Evolutionary conservation across 1,284 basidiomycete species (phyloP), one percentile per base, ranked within the genome.

Genomic region (Ceratorhiza oryzae-sativae): DNA sequence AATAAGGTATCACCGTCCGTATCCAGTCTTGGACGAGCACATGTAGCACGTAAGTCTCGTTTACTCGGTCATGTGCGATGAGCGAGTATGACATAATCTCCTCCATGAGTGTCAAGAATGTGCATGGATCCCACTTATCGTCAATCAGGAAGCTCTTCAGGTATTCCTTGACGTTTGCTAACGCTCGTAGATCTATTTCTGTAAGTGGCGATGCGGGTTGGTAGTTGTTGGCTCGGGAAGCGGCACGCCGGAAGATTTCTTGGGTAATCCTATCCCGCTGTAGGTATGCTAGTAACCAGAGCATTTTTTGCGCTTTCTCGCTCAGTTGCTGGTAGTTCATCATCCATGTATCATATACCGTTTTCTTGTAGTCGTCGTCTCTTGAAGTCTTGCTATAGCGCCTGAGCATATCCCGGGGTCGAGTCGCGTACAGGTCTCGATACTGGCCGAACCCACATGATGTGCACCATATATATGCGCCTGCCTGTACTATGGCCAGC

Each of bases 401-500:
- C 30, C 55, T 53, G 3, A 73, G 62, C 3, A 58, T 32, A 13
- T n/a, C 27, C 27, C 36, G 20, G 15, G 25, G 62, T 23, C 30
- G 42, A 15, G 4, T 42, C 8, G 36, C 27, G 20, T 53, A 67
- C 13, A 68, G 20, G 1, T 42, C 62, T 13, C 53, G 42, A 23
- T 73, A 73, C 3, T 45, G n/a, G 2, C 10, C 10, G 34, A 68
- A 46, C 9, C 39, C 27, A 25, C 39, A 56, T 23, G 27, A n/a
- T 3, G 27, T 25, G 3, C 30, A 61, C 20, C 45, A 42, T 41
- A 55, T 59, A 25, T 68, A 73, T 27, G 46, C 46, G 13, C 72
- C 63, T 0, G 72, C 72, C 12, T 73, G 72, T 15, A 73, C 63
- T 3, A 73, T 56, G 4, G 63, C 72, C 15, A 51, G 49, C 1